These are phyloP conservation scores for Entamoeba histolytica DNA, from an alignment of 208 protist genomes.

Conservation along the genomic window DNA sequence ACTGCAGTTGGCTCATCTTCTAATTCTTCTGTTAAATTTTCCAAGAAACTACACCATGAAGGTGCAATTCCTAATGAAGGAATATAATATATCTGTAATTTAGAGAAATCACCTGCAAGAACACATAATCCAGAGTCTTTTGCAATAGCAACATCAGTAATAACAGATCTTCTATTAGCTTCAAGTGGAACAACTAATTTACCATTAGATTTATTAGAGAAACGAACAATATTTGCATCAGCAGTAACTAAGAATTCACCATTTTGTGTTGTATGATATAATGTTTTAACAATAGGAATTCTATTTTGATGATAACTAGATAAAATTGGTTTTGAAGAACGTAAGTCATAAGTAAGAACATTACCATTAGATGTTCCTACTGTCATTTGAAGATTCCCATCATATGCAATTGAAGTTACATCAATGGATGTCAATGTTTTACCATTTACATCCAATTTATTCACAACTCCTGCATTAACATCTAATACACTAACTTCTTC, in stretches of 20 bases:
- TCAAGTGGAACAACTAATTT: constrained; percentile 59
- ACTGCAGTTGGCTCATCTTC: constrained; percentile 45
- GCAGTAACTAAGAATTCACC: constrained; percentile 28
- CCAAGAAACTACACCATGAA: constrained; percentile 80
- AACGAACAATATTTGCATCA: constrained; percentile 61
- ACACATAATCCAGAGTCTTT: constrained; percentile 47
- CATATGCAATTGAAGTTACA: constrained; percentile 6
- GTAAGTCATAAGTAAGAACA: constrained; percentile 42
- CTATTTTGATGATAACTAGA: constrained; percentile 79
- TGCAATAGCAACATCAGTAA: background rate
- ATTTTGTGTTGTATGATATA: constrained; percentile 39
- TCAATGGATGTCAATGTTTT: background rate
- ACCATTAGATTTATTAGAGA: constrained; percentile 60
- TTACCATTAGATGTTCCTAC: constrained; percentile 16
- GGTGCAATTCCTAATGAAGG: constrained; percentile 75
- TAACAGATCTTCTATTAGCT: constrained; percentile 5
- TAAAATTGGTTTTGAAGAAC: constrained; percentile 39
- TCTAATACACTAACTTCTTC: constrained; percentile 3
- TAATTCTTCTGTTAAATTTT: constrained; percentile 64
- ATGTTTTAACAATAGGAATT: constrained; percentile 33
- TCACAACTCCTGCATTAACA: background rate
- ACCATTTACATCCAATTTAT: background rate
- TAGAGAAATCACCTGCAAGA: constrained; percentile 58
- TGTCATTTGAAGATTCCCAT: constrained; percentile 21
- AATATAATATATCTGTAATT: constrained; percentile 73